phyloP scores from a whole-genome alignment of 768 basidiomycete genomes.

The Pleurotus ostreatus region DNA sequence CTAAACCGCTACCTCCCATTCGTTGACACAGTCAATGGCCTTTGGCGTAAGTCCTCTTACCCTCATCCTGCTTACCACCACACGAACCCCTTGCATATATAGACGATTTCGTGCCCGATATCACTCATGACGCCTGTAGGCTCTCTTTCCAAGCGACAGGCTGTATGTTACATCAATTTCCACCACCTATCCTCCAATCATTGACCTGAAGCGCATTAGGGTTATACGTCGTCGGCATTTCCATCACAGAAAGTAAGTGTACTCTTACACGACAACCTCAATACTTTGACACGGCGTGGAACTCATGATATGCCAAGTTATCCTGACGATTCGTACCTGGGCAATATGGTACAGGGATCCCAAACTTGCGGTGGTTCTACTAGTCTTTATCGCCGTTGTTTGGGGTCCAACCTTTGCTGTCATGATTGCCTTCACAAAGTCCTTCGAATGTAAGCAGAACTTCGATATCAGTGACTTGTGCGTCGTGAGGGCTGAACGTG shows the following conservation, averaged over 20 bases:
- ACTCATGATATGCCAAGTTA: constrained; percentile 5
- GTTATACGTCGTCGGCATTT: neutral
- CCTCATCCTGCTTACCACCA: neutral
- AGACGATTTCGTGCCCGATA: neutral
- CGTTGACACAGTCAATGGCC: constrained; percentile 2
- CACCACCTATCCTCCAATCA: no score
- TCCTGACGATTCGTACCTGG: constrained; percentile 14
- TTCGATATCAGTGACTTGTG: no score
- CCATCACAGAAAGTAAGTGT: constrained; percentile 11
- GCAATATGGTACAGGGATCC: constrained; percentile 10
- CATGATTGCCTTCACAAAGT: constrained; percentile 6
- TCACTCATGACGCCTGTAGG: neutral
- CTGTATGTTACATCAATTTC: no score
- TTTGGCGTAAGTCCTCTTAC: constrained; percentile 3
- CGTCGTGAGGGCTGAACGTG: no score
- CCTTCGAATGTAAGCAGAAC: constrained; percentile 7
- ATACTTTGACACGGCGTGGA: neutral
- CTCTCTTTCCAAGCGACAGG: no score
- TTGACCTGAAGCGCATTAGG: no score
- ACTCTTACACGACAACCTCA: neutral
- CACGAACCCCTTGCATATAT: neutral
- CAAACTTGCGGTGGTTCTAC: constrained; percentile 2
- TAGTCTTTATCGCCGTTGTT: constrained; percentile 8
- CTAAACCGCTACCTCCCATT: constrained; percentile 10
- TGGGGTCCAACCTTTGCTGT: constrained; percentile 5